Conservation (phyloP, 179 eudicot species). For the Nepenthes alata region DNA sequence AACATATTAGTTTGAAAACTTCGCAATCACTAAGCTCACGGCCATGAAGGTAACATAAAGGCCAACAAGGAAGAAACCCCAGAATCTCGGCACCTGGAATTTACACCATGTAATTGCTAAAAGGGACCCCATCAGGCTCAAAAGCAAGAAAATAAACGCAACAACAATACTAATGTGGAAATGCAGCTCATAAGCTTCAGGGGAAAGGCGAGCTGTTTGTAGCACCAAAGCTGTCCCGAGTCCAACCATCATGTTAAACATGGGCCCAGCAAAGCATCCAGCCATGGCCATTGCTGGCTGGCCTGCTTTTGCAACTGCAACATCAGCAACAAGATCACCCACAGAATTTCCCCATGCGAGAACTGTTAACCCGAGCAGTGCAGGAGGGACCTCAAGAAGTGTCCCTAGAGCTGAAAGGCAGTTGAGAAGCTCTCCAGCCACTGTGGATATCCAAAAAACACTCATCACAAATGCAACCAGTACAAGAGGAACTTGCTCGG, state of each 20-base stretch:
- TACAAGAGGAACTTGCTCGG: conserved; percentile 44
- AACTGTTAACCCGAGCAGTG: conserved; percentile 82
- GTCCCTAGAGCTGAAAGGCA: conserved; percentile 79
- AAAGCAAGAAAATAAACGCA: conserved; percentile 78
- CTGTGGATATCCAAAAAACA: conserved; percentile 90
- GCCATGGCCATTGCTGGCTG: conserved; percentile 99
- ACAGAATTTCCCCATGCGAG: conserved; percentile 97
- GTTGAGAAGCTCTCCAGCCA: conserved; percentile 82
- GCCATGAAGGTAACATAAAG: conserved; percentile 60
- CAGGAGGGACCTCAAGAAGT: conserved; percentile 56
- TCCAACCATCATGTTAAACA: conserved; percentile 95
- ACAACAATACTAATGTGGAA: conserved; percentile 76
- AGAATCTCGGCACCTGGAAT: conserved; percentile 82
- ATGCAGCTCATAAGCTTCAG: conserved; percentile 63
- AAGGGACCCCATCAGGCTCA: conserved; percentile 95
- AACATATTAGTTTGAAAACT: conserved; percentile 29
- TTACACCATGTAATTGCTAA: conserved; percentile 72
- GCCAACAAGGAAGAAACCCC: conserved; percentile 97
- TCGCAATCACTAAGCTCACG: conserved; percentile 61
- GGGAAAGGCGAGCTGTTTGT: conserved; percentile 57
- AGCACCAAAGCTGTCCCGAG: conserved; percentile 78
- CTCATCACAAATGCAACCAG: conserved; percentile 76
- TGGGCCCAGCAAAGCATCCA: conserved; percentile 95
- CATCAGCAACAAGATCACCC: conserved; percentile 97
- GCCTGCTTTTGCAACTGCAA: conserved; percentile 92